Base-by-base conservation (phyloP, 1,284 basidiomycete species). In the Ceratobasidium sp. region DNA sequence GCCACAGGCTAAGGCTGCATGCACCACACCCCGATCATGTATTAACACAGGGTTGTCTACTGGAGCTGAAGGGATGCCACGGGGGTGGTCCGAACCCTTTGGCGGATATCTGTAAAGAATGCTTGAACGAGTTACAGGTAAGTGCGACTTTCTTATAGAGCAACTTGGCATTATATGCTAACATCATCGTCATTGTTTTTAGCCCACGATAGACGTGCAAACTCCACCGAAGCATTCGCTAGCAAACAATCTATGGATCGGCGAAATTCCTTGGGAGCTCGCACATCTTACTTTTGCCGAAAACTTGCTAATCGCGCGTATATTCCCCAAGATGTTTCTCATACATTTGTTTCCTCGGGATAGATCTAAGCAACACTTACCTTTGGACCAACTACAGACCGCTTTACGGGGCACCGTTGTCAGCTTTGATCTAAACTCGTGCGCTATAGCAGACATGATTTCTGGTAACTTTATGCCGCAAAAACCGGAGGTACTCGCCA, bases 201-300 rank as follows among this genome's bases (percentile, higher is more conserved):
- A 49, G n/a, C 20, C 53, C n/a, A 56, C 53, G 7, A 56, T 23
- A 23, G 53, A 56, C 23, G 46, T 49, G 18, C 12, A 49, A 9
- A 56, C 20, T 5, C 66, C 68, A 6, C 83, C 84, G 6, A 80
- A 73, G 12, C 80, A 83, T 26, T 80, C 83, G 1, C 80, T 86
- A 0, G 84, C 83, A 20, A 87, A 86, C 69, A 77, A 82, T 15
- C 80, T 86, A 79, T 86, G 86, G 85, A 83, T 86, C 55, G 85
- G 86, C 0, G 72, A 80, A 6, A 70, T 85, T 18, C 85, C 85
- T 0, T 51, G 56, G 12, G 79, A 82, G 28, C 79, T 86, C 0
- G 2, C 77, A 12, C 66, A 66, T 10, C 79, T 86, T 6, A 84
- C 83, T 0, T 53, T 86, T 12, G 77, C 83, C 1, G 84, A 85